Evolutionary conservation across 306 rosid genomes (phyloP).

Genomic region (Quercus robur): DNA sequence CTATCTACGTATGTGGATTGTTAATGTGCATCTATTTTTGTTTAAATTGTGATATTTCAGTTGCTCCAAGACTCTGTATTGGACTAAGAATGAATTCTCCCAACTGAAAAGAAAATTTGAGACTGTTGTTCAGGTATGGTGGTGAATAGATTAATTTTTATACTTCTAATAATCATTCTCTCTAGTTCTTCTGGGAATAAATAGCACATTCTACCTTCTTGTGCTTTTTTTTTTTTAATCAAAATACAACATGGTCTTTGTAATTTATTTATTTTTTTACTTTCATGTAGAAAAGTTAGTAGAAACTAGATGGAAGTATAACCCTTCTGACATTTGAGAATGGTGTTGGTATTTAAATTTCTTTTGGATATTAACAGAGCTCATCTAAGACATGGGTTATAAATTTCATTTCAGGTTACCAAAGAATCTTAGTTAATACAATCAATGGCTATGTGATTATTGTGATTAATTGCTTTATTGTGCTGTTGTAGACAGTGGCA

Average conservation of each 20-base stretch:
- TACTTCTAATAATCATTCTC: background rate
- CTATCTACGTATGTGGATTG: background rate
- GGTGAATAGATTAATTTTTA: background rate
- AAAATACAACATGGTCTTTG: no score
- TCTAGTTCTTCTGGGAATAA: background rate
- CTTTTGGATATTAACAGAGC: background rate
- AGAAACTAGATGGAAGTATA: background rate
- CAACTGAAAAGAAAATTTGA: slow-evolving; percentile 23
- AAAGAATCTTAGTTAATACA: background rate
- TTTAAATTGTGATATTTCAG: slow-evolving; percentile 10
- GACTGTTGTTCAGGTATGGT: slow-evolving; percentile 26
- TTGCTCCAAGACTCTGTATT: slow-evolving; percentile 18
- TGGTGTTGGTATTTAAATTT: no score
- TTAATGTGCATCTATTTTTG: background rate
- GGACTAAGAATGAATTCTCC: slow-evolving; percentile 23
- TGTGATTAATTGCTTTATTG: background rate
- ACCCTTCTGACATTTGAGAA: no score
- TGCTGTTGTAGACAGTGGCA: background rate
- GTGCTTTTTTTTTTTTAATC: background rate
- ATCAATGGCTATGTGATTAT: no score
- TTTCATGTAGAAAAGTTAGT: background rate
- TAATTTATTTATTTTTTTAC: no score
- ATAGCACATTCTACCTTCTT: background rate
- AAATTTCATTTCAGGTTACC: background rate
- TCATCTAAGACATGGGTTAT: background rate